Base-by-base conservation (phyloP, 1,139 yeast genomes). In the Yamadazyma buinensis region DNA sequence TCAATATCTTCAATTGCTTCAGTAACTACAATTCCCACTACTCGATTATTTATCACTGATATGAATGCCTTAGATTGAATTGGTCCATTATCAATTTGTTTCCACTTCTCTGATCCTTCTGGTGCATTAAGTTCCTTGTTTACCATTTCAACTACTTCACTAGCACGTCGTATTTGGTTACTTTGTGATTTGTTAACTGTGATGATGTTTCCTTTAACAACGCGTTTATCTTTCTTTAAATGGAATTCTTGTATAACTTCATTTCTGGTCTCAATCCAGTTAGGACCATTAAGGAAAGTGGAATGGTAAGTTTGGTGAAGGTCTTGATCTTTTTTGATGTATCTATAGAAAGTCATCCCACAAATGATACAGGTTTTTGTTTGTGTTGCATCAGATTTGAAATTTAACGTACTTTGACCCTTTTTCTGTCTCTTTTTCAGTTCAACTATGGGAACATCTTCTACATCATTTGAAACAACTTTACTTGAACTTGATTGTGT, bases 71-170 rank as follows among this genome's bases (percentile, higher is more conserved):
- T 68, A 9, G 77, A 75, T 15, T 52, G 51, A 8, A 52, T 55
- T 12, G 37, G 21, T 11, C 34, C 48, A 3, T 25, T 29, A 1
- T 15, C 19, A 11, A 46, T 42, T 4, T 19, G 20, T 30, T 56
- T 52, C 86, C 86, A 79, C 22, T 54, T 52, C 2, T 61, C 57
- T 10, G 72, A 66, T 38, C 73, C 85, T 10, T 50, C 55, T 0
- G 82, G 77, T 0, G 88, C 86, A 46, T 71, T 71, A 32, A 81
- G 61, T 40, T 77, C 83, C 10, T 57, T 59, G 49, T 81, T 80
- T n/a, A 75, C 84, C 54, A 80, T 58, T 3, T 55, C 52, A 17
- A 81, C 49, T 5, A 65, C 39, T 33, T 55, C 48, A 10, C 50
- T 53, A 2, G 55, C 55, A 26, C 55, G 54, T 21, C 45, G 45